phyloP scores from a whole-genome alignment of 2,329 filamentous ascomycete species.

The Talaromyces islandicus region DNA sequence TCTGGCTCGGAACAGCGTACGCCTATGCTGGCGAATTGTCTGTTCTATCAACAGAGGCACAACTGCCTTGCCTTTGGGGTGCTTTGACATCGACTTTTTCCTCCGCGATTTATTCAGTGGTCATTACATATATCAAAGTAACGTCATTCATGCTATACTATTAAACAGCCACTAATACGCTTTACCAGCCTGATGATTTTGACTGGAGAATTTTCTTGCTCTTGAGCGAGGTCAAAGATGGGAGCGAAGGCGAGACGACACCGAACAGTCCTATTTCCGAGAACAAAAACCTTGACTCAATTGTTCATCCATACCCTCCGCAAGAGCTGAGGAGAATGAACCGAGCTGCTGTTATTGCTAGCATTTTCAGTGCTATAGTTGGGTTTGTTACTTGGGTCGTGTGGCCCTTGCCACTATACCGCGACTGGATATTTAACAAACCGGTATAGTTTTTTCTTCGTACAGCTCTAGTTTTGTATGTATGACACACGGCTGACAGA shows the following conservation, averaged over 20 bases:
- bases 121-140: conserved; percentile 20
- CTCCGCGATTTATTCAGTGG: conserved; percentile 35
- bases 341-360: conserved; percentile 16
- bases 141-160: background rate
- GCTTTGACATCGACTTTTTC: conserved; percentile 34
- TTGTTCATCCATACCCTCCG: conserved; percentile 15
- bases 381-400: conserved; percentile 16
- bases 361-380: conserved; percentile 17
- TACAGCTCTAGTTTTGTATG: background rate
- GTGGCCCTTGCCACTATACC: conserved; percentile 17
- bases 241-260: background rate
- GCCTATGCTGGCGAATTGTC: conserved; percentile 27
- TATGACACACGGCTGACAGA: too few relatives aligned
- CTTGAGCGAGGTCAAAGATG: conserved; percentile 4
- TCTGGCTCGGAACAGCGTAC: conserved; percentile 32
- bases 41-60: conserved; percentile 24
- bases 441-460: background rate
- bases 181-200: conserved; percentile 7
- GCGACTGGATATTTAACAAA: conserved; percentile 16
- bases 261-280: background rate
- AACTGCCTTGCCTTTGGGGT: conserved; percentile 11
- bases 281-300: conserved; percentile 10
- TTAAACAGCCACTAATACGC: background rate
- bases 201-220: conserved; percentile 9
- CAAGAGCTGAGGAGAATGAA: conserved; percentile 14